phyloP scores from a whole-genome alignment of 495 filamentous ascomycete species.

The Annulohypoxylon bovei region DNA sequence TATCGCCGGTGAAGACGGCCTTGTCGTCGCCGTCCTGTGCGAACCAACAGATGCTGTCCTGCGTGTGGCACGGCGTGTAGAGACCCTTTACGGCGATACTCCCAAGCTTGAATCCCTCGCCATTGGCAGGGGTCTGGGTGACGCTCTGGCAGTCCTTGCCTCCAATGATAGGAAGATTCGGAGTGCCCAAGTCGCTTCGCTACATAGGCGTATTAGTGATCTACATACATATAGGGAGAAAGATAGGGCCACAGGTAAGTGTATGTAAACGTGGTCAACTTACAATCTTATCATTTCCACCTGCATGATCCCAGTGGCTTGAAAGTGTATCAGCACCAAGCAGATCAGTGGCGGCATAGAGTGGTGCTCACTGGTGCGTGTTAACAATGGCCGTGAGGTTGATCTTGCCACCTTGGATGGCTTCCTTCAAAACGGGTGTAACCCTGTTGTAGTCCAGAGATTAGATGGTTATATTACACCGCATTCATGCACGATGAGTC shows the following conservation, averaged over 20 bases:
- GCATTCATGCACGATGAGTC: not conserved
- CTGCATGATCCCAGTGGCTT: constrained; percentile 95
- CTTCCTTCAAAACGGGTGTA: constrained; percentile 77
- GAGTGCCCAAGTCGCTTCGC: constrained; percentile 70
- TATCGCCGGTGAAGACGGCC: constrained; percentile 95
- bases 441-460: constrained; percentile 69
- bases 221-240: not conserved
- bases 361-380: constrained; percentile 84
- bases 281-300: constrained; percentile 86
- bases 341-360: not conserved
- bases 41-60: constrained; percentile 93
- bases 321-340: constrained; percentile 6
- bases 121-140: constrained; percentile 76
- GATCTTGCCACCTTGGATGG: constrained; percentile 75
- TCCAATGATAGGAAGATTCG: constrained; percentile 77
- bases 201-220: constrained; percentile 48
- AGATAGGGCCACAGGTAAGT: not conserved
- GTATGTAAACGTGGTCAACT: constrained; percentile 19
- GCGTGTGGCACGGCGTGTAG: constrained; percentile 96
- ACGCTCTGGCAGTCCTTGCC: constrained; percentile 87
- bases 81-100: constrained; percentile 87
- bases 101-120: constrained; percentile 83
- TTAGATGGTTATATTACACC: constrained; percentile 7
- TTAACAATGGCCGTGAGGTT: constrained; percentile 92
- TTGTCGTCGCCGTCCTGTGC: constrained; percentile 83